Conservation (phyloP, 1,139 yeast genomes). For the Hanseniaspora uvarum region DNA sequence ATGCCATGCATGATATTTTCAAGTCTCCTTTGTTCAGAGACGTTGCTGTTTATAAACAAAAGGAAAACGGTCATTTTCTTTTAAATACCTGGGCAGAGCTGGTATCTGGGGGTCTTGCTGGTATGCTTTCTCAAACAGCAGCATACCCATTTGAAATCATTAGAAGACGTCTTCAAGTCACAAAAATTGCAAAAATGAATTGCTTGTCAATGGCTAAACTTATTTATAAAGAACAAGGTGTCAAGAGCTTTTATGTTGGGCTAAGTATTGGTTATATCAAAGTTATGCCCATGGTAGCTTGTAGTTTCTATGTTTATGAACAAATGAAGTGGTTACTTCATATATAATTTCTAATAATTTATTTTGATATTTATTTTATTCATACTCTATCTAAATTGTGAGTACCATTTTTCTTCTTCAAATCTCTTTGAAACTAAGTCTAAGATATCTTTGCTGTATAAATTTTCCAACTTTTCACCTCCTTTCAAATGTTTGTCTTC, state of each 20-base stretch:
- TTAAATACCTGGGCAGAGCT: slow-evolving; percentile 85
- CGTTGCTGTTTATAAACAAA: slow-evolving; percentile 28
- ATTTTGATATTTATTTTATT: background rate
- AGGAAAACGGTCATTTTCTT: slow-evolving; percentile 41
- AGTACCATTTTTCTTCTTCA: slow-evolving; percentile 62
- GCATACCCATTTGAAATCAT: slow-evolving; percentile 95
- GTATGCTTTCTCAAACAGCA: slow-evolving; percentile 89
- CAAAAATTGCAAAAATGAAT: slow-evolving; percentile 36
- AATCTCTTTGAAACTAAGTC: slow-evolving; percentile 54
- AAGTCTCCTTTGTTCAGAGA: slow-evolving; percentile 30
- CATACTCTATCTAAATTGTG: slow-evolving; percentile 40
- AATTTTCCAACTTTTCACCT: slow-evolving; percentile 48
- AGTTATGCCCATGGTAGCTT: slow-evolving; percentile 94
- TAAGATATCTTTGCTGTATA: slow-evolving; percentile 53
- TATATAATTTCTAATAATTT: slow-evolving; percentile 29
- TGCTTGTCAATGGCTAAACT: slow-evolving; percentile 37
- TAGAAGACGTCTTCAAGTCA: slow-evolving; percentile 89
- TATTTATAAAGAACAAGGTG: slow-evolving; percentile 62
- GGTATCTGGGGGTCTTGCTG: slow-evolving; percentile 89
- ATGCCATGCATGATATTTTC: slow-evolving; percentile 74
- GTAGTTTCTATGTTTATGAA: slow-evolving; percentile 90
- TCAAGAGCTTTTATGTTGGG: slow-evolving; percentile 85
- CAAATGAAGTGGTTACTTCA: slow-evolving; percentile 62
- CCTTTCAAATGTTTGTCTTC: slow-evolving; percentile 65
- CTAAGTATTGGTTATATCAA: slow-evolving; percentile 88